Base-by-base conservation (phyloP, 1,139 yeast genomes). In the Zygosaccharomyces pseudobailii region DNA sequence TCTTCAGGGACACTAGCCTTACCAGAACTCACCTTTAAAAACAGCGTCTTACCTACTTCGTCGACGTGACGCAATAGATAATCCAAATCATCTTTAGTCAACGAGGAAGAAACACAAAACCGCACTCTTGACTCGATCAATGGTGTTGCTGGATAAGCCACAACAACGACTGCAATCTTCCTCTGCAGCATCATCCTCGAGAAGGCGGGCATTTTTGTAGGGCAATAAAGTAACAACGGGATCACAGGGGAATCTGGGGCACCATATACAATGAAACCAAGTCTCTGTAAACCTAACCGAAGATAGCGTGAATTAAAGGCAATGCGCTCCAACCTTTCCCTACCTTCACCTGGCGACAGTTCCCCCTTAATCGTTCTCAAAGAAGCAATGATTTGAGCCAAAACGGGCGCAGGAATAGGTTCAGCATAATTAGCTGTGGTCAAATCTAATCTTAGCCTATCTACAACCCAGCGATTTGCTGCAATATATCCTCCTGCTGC, bases 401-500 rank as follows among this genome's bases (percentile, higher is more conserved):
- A 73, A 13, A 92, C 96, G 3, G 96, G 90, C 3, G 97, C 95
- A 20, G 97, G 80, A 41, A 85, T 84, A 20, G 94, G 74, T 70
- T 92, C 99, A 34, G 94, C 82, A 63, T 89, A 87, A 42, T 73
- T 75, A 55, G 84, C 80, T 39, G 92, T 85, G 55, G 88, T 77
- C 60, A 87, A 82, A 58, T 79, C 82, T 40, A 86, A 59, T 68
- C 92, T 81, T 52, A 92, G 71, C 58, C 83, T 78, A 58, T 88
- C 90, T 48, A 90, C 84, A 39, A 87, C 71, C 43, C 68, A 70
- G 62, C 80, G 77, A 55, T 76, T 76, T 45, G 85, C 95, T 21
- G 96, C 94, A 55, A 92, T 74, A 66, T 92, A 92, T 42, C 98
- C 99, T 62, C 99, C 99, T 40, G 97, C 89, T 25, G 98, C 97